Percentiles rank a stretch among this genome's conserved stretches.
Evolutionary conservation across 202 grass and related monocot genomes (phyloP).

Genomic region (Carex arenaria): DNA sequence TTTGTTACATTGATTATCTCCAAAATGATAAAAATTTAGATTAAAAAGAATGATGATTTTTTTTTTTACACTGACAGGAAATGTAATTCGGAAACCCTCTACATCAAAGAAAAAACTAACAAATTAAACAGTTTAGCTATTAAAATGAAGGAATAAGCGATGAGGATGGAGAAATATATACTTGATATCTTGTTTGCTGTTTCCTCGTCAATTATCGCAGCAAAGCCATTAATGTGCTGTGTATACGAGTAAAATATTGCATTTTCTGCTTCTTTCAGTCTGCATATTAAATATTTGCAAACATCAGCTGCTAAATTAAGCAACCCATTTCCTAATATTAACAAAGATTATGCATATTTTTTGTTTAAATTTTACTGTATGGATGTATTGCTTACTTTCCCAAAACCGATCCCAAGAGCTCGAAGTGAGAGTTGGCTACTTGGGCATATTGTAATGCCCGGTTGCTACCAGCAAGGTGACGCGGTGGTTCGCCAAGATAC

Average conservation of each 20-base stretch:
- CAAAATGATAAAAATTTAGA: neutral
- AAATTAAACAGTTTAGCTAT: neutral
- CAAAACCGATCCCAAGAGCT: constrained; percentile 52
- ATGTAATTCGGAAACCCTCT: no score
- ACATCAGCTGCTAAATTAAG: neutral
- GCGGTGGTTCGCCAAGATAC: constrained; percentile 55
- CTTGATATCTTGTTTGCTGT: constrained; percentile 45
- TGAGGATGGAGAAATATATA: neutral
- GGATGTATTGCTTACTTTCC: constrained; percentile 35
- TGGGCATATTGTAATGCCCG: constrained; percentile 2
- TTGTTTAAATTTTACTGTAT: neutral
- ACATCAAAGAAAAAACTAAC: neutral
- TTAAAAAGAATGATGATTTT: neutral
- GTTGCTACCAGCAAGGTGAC: constrained; percentile 10
- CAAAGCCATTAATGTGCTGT: constrained; percentile 75
- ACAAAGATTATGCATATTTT: neutral
- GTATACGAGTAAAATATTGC: constrained; percentile 93
- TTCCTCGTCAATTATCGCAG: constrained; percentile 45
- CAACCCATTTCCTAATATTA: neutral
- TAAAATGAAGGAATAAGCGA: neutral
- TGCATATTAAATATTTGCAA: constrained; percentile 22
- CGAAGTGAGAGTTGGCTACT: constrained; percentile 46
- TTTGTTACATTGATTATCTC: neutral
- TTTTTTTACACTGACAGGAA: neutral
- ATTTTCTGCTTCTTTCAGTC: constrained; percentile 39